Conservation (phyloP, 371 early-diverging fungal genomes). For the Lichtheimia ramosa region DNA sequence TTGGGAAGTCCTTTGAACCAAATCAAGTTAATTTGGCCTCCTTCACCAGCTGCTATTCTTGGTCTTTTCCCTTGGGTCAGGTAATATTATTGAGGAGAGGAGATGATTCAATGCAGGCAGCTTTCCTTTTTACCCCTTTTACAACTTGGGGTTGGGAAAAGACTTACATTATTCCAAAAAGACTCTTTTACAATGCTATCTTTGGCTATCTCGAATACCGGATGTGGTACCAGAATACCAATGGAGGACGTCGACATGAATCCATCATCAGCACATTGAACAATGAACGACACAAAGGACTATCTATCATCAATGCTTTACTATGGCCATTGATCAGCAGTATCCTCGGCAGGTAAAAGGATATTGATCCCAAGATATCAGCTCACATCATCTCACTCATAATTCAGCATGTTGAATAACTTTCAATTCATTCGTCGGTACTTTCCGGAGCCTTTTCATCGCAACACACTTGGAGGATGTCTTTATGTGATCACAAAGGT, state of each 20-base stretch:
- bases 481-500: slow-evolving; percentile 61
- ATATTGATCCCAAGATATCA: background rate
- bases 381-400: background rate
- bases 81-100: slow-evolving; percentile 11
- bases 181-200: no score
- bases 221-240: no score
- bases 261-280: background rate
- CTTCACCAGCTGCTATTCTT: slow-evolving; percentile 53
- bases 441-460: slow-evolving; percentile 59
- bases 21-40: slow-evolving; percentile 50
- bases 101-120: no score
- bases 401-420: slow-evolving; percentile 43
- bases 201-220: no score
- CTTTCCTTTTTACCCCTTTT: no score
- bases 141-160: no score
- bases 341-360: slow-evolving; percentile 36
- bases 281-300: slow-evolving; percentile 20
- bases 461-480: slow-evolving; percentile 62
- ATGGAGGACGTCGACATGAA: no score
- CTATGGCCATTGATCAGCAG: slow-evolving; percentile 50
- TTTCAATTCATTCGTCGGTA: slow-evolving; percentile 44
- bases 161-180: no score
- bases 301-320: slow-evolving; percentile 53
- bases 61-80: slow-evolving; percentile 61
- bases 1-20: slow-evolving; percentile 9